Percentiles rank a stretch among this genome's conserved stretches.
Conservation (phyloP, 2,329 filamentous ascomycete species). For the Ciborinia camelliae region DNA sequence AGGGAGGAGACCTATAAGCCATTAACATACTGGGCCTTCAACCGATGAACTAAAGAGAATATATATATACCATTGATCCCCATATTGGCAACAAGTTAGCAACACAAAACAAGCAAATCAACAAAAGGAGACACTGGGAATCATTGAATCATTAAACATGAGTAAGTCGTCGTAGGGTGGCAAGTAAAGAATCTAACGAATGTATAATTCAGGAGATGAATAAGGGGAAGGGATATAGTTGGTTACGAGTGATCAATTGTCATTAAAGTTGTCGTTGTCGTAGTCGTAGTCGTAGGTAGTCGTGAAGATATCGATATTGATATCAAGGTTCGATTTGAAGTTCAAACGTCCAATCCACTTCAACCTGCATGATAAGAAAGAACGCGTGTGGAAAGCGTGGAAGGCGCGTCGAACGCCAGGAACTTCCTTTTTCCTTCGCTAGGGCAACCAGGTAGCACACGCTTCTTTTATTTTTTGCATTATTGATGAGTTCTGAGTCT, state of each 20-base stretch:
- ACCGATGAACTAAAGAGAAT: background rate
- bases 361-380: conserved; percentile 13
- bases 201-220: conserved; percentile 6
- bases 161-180: conserved; percentile 3
- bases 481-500: background rate
- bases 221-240: background rate
- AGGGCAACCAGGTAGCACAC: conserved; percentile 18
- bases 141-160: conserved; percentile 1
- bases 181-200: conserved; percentile 11
- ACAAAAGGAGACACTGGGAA: conserved; percentile 24
- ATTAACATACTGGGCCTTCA: conserved; percentile 26
- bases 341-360: background rate
- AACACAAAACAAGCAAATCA: conserved; percentile 26
- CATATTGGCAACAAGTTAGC: conserved; percentile 27
- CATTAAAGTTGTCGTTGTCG: conserved; percentile 1
- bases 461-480: background rate
- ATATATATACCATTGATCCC: conserved; percentile 24
- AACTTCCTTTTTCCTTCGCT: conserved; percentile 12
- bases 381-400: conserved; percentile 19
- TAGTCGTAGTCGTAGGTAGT: no score
- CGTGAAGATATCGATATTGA: conserved; percentile 4
- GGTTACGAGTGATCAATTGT: background rate
- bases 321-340: background rate
- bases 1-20: conserved; percentile 69
- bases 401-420: conserved; percentile 18